Evolutionary conservation across 192 early-diverging fungal genomes (phyloP).

Genomic region (Coemansia sp.): DNA sequence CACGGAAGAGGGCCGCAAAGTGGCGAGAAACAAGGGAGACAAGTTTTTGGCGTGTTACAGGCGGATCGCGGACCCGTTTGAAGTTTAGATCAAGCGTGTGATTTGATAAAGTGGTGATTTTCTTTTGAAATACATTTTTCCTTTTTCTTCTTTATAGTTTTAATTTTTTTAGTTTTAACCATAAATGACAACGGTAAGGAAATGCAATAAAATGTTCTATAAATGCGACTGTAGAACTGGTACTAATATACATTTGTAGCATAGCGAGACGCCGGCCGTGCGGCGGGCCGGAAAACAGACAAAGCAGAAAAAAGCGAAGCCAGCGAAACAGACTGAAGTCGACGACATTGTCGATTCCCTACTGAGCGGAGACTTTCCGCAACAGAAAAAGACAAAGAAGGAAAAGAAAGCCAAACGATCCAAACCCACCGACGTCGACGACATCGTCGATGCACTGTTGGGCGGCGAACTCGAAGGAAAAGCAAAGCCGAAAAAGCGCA

Average conservation of each 20-base stretch:
- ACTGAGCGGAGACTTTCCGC: conserved; percentile 14
- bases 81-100: neutral
- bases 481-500: neutral
- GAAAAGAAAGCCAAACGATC: neutral
- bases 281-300: neutral
- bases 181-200: too few relatives aligned
- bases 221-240: too few relatives aligned
- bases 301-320: neutral
- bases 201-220: too few relatives aligned
- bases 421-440: conserved; percentile 14
- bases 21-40: conserved; percentile 90
- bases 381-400: neutral
- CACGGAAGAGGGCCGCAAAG: conserved; percentile 99
- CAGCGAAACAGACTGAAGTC: conserved; percentile 4
- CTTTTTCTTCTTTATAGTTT: too few relatives aligned
- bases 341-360: conserved; percentile 47
- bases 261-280: too few relatives aligned
- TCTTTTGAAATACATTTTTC: too few relatives aligned
- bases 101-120: too few relatives aligned
- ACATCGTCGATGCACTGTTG: conserved; percentile 45
- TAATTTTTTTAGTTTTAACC: too few relatives aligned
- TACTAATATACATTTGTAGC: too few relatives aligned
- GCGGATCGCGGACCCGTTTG: conserved; percentile 63
- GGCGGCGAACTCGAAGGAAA: conserved; percentile 15
- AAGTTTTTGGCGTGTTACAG: conserved; percentile 90